A percentile compares a stretch with the other conserved stretches of the same genome.
These are phyloP conservation scores for Xylariaceae sp. DNA, from an alignment of 2,329 filamentous ascomycete genomes.

Conservation along the genomic window DNA sequence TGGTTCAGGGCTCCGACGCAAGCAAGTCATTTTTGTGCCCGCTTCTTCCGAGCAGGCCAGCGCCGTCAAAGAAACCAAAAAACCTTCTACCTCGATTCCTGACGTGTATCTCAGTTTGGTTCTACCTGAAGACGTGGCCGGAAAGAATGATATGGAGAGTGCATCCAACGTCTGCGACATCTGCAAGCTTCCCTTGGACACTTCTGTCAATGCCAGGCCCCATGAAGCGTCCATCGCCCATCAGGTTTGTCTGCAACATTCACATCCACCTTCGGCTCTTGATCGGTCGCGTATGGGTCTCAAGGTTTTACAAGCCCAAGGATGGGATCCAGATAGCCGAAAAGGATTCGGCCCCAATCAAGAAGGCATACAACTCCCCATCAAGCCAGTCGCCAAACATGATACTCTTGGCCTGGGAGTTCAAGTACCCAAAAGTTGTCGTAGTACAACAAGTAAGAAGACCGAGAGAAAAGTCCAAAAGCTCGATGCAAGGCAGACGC, in stretches of 20 bases:
- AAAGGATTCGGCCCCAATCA: constrained; percentile 67
- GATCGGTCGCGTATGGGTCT: constrained; percentile 69
- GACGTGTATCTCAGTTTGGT: constrained; percentile 67
- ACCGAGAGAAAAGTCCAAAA: constrained; percentile 40
- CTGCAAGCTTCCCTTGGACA: constrained; percentile 51
- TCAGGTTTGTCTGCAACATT: constrained; percentile 65
- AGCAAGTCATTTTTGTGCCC: constrained; percentile 54
- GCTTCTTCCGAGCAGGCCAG: constrained; percentile 40
- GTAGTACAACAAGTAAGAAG: constrained; percentile 35
- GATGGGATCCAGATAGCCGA: constrained; percentile 72
- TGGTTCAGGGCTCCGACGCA: constrained; percentile 53
- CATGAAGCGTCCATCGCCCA: constrained; percentile 66
- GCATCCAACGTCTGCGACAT: constrained; percentile 45
- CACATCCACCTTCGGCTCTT: constrained; percentile 67
- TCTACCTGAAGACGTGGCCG: constrained; percentile 39
- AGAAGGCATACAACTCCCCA: constrained; percentile 70
- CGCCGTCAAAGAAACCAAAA: constrained; percentile 24
- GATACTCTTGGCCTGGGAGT: constrained; percentile 72
- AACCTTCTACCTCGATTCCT: constrained; percentile 37
- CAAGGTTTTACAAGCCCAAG: constrained; percentile 59
- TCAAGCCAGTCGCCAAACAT: constrained; percentile 69
- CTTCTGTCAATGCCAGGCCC: constrained; percentile 10
- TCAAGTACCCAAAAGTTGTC: constrained; percentile 38
- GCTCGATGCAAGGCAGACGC: constrained; percentile 67
- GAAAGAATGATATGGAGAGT: constrained; percentile 8